These are phyloP conservation scores for Cupressus sempervirens DNA, from an alignment of 75 land plant genomes.

Conservation along the genomic window DNA sequence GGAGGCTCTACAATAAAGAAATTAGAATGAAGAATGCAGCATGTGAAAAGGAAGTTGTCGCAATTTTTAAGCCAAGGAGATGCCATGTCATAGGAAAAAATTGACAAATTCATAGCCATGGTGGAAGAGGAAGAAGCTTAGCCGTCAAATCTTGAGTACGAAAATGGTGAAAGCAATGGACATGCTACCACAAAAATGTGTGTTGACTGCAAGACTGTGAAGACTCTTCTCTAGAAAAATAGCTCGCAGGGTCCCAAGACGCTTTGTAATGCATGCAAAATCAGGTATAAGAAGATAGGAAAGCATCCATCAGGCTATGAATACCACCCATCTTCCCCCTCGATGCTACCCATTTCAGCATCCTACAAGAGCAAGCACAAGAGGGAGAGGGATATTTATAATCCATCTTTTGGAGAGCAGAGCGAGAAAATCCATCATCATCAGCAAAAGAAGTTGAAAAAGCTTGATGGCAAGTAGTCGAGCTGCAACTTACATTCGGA, in stretches of 20 bases:
- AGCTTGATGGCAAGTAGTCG: not conserved
- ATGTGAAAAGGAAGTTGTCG: too few species aligned
- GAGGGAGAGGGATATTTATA: not conserved
- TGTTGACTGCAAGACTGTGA: constrained; percentile 41
- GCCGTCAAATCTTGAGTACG: not conserved
- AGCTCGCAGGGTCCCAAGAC: constrained; percentile 58
- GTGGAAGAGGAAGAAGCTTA: not conserved
- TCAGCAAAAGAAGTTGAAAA: not conserved
- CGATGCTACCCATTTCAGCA: not conserved
- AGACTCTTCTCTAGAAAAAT: constrained; percentile 61
- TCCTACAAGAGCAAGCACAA: constrained; percentile 1
- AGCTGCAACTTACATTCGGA: not conserved
- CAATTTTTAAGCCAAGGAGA: too few species aligned
- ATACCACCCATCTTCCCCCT: not conserved
- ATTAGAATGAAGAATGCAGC: too few species aligned
- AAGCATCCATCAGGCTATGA: not conserved
- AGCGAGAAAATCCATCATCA: not conserved
- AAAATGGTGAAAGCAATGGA: not conserved
- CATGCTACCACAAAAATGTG: constrained; percentile 20
- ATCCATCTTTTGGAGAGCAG: not conserved
- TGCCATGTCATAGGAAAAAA: too few species aligned
- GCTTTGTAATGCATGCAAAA: constrained; percentile 58
- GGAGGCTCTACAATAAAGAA: too few species aligned
- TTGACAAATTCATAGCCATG: not conserved
- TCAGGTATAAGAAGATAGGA: constrained; percentile 43